Percentiles rank a stretch among this genome's conserved stretches.
These are phyloP conservation scores for Puccinia triticina DNA, from an alignment of 1,284 basidiomycete genomes.

Conservation along the genomic window DNA sequence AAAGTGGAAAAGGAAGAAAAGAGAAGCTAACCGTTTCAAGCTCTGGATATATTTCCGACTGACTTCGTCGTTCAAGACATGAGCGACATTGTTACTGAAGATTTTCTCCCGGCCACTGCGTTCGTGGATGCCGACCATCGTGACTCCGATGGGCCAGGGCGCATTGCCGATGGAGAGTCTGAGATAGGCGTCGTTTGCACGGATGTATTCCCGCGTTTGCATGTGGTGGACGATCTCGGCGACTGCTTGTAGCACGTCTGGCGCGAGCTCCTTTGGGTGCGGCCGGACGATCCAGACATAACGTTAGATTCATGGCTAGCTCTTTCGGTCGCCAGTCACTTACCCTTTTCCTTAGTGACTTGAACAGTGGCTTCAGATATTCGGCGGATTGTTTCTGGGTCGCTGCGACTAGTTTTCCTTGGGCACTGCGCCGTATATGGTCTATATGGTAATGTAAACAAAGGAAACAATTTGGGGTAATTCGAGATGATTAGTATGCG, in stretches of 20 bases:
- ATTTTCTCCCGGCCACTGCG: conserved; percentile 96
- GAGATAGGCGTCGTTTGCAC: conserved; percentile 94
- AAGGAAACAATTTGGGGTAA: not conserved
- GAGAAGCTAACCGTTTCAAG: conserved; percentile 72
- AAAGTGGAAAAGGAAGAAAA: not conserved
- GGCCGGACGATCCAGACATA: conserved; percentile 7
- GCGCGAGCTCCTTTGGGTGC: conserved; percentile 67
- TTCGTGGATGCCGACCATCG: conserved; percentile 98
- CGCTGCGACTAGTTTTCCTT: conserved; percentile 90
- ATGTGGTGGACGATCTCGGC: conserved; percentile 95
- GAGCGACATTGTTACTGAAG: conserved; percentile 91
- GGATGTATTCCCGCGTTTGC: conserved; percentile 91
- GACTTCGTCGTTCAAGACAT: conserved; percentile 98
- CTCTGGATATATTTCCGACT: conserved; percentile 98
- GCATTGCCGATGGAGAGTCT: conserved; percentile 96
- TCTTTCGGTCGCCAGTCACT: conserved; percentile 60
- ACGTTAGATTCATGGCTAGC: not conserved
- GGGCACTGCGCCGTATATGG: conserved; percentile 76
- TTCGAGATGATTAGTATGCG: conserved; percentile 5
- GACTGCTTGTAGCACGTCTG: conserved; percentile 83
- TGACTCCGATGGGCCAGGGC: conserved; percentile 99
- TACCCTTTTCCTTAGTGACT: conserved; percentile 78
- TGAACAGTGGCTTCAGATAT: conserved; percentile 96
- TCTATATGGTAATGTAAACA: conserved; percentile 57
- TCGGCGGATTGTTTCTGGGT: conserved; percentile 94